Percentiles rank a stretch among this genome's conserved stretches.
phyloP scores from a whole-genome alignment of 2,329 filamentous ascomycete species.

The Fusarium sublunatum region DNA sequence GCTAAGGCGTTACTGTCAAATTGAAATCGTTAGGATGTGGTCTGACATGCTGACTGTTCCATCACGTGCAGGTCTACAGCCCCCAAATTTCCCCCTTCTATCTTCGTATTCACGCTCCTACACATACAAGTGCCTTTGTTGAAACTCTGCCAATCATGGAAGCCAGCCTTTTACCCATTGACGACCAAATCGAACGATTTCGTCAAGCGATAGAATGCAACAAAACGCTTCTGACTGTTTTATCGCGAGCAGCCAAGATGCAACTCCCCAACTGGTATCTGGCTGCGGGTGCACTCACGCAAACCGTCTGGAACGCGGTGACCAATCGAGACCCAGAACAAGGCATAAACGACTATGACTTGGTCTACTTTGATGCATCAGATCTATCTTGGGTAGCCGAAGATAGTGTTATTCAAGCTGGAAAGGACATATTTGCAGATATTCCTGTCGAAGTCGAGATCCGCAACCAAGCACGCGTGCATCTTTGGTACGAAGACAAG shows the following conservation, averaged over 20 bases:
- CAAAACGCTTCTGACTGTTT: conserved; percentile 45
- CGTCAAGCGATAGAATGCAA: conserved; percentile 44
- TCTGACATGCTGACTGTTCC: background rate
- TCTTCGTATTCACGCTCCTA: background rate
- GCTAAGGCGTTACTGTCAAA: too few relatives aligned
- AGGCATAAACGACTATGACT: conserved; percentile 53
- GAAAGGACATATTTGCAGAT: conserved; percentile 47
- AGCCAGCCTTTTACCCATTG: conserved; percentile 43
- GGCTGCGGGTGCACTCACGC: conserved; percentile 52
- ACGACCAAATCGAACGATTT: conserved; percentile 43
- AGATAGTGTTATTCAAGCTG: conserved; percentile 49
- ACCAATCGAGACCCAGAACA: conserved; percentile 46
- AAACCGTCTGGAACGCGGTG: conserved; percentile 54
- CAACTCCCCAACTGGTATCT: conserved; percentile 52
- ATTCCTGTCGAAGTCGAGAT: conserved; percentile 51
- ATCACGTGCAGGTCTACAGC: background rate
- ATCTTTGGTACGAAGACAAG: conserved; percentile 52
- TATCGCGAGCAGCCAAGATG: conserved; percentile 43
- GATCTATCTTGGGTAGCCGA: conserved; percentile 54
- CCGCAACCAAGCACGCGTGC: conserved; percentile 54
- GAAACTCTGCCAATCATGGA: conserved; percentile 8
- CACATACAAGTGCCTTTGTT: background rate
- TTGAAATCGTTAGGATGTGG: too few relatives aligned
- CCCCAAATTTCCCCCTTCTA: background rate
- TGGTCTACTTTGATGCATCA: conserved; percentile 51